Base-by-base conservation (phyloP, 192 early-diverging fungal species). In the Dissophora globulifera region DNA sequence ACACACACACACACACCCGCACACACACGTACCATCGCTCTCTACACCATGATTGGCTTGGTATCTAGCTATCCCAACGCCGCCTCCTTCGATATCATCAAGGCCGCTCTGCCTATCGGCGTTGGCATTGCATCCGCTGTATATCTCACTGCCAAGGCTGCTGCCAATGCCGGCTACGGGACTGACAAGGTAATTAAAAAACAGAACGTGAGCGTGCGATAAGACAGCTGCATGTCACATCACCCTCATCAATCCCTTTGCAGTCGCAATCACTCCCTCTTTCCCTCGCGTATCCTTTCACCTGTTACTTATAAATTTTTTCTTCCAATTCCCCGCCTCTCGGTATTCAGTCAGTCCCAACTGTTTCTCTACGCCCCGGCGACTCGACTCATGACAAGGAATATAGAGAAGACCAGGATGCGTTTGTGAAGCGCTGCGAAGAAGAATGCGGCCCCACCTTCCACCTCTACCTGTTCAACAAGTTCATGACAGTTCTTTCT, bases 121-220 rank as follows among this genome's bases (percentile, higher is more conserved):
- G 38, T 74, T 16, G 61, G 70, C n/a, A 41, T 74, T 10, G 70
- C 56, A 30, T 74, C 70, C 4, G 55, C 55, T n/a, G 70, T 55
- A 12, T 74, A 59, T 26, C 33, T 74, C 13, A 32, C 55, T 8
- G 35, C 65, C 38, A 74, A 71, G 47, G 30, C 35, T 6, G 42
- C n/a, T n/a, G 6, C 35, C 11, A 33, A 30, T 27, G 16, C 38
- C 7, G 31, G 57, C 4, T 74, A 43, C 41, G 30, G 43, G n/a
- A 20, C 35, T 17, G 70, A 74, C 62, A 74, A 74, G 47, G 59
- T 62, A 62, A 59, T 11, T 38, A 38, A 38, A 38, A 38, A 38
- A 38, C 35, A 38, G 13, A 38, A 38, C 13, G n/a, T n/a, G n/a
- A n/a, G n/a, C n/a, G n/a, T n/a, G n/a, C 35, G 35, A 38, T 38